Percentiles rank a stretch among this genome's conserved stretches.
These are phyloP conservation scores for Talaromyces sp. DNA, from an alignment of 2,329 filamentous ascomycete species.

Conservation along the genomic window DNA sequence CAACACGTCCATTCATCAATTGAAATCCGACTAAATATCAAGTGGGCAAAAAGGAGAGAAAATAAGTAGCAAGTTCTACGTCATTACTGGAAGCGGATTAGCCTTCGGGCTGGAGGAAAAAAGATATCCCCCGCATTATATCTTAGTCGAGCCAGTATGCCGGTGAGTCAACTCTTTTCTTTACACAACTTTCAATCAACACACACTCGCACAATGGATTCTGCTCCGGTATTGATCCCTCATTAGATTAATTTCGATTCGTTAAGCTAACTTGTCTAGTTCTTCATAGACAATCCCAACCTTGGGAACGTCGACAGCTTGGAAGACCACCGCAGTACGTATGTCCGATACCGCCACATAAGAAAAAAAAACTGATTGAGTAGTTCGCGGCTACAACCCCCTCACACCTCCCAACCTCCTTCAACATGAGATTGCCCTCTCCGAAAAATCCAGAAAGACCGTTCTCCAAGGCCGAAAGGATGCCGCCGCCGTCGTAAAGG, in stretches of 20 bases:
- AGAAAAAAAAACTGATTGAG: background rate
- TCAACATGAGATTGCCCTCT: conserved; percentile 76
- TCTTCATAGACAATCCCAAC: conserved; percentile 53
- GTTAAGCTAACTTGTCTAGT: conserved; percentile 1
- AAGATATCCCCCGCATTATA: background rate
- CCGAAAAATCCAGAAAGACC: conserved; percentile 45
- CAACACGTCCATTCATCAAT: background rate
- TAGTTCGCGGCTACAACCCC: conserved; percentile 86
- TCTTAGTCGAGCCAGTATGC: background rate
- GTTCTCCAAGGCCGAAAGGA: conserved; percentile 60
- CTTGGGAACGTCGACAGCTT: conserved; percentile 70
- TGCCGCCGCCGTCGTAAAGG: conserved; percentile 59
- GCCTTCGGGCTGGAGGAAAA: background rate
- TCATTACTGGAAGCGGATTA: conserved; percentile 1
- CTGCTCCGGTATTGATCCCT: background rate
- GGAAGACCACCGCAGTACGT: conserved; percentile 79
- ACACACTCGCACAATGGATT: background rate
- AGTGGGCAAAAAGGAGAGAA: background rate
- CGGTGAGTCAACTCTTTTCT: background rate
- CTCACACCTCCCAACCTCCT: conserved; percentile 90
- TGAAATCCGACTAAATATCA: background rate
- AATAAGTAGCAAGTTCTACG: background rate
- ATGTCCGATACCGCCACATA: background rate
- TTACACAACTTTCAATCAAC: background rate
- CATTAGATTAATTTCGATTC: background rate